Evolutionary conservation across 768 basidiomycete species (phyloP), one percentile per base, ranked within the genome.

Genomic region (Cystofilobasidium bisporidii): DNA sequence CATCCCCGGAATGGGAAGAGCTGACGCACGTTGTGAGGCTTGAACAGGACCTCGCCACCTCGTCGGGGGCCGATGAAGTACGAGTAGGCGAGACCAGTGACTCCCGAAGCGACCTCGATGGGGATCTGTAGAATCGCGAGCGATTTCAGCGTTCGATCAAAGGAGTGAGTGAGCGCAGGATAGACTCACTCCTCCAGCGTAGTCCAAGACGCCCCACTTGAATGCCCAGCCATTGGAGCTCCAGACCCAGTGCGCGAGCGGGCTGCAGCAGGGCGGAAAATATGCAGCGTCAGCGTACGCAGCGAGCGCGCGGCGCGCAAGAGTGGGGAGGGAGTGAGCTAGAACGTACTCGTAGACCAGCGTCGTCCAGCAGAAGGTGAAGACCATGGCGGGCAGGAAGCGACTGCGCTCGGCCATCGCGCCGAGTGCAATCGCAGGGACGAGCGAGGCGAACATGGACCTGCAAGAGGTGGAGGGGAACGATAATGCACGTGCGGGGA

Each of bases 181-280:
- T n/a, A 50, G 1, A 72, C 68, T 71, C 71, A 67, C 87, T 75
- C 93, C 93, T 32, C 93, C 92, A 10, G 93, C 93, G 28, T 38
- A 66, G 38, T 69, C 90, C 57, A 89, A 80, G 32, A 88, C 88
- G 20, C 91, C 93, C 61, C 89, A 80, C 40, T 84, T 75, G 77
- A 81, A 86, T 0, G 87, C 86, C 92, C 84, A 85, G 15, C 85
- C 84, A 38, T 87, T 83, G 41, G 82, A 71, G 73, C 91, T 91
- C 94, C 94, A 98, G 6, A 91, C 89, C 92, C 93, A 96, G 78
- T 89, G 91, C 0, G 91, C 94, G 65, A 98, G 85, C 2, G 92
- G 91, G 74, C 94, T 87, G 77, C 97, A 97, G 20, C 43, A 12
- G 43, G 43, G 3, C n/a, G n/a, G 12, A 28, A 41, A 33, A 3